Evolutionary conservation across 495 filamentous ascomycete species (phyloP).

Genomic region (Annulohypoxylon bovei): DNA sequence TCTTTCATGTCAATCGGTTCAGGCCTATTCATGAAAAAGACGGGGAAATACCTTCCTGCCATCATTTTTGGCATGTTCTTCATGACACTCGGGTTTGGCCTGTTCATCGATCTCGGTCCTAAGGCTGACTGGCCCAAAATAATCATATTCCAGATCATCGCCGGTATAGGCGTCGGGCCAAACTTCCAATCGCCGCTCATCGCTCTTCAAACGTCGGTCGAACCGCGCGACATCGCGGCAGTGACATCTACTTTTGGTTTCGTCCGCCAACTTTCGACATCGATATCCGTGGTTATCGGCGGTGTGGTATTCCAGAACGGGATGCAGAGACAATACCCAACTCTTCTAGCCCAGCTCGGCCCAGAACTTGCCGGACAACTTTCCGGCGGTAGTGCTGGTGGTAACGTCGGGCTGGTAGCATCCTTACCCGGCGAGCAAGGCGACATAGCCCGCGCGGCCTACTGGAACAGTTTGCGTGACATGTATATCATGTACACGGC

Average conservation of each 20-base stretch:
- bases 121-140: slow-evolving; percentile 64
- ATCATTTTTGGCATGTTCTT: slow-evolving; percentile 66
- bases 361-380: slow-evolving; percentile 54
- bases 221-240: slow-evolving; percentile 74
- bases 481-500: slow-evolving; percentile 77
- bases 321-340: slow-evolving; percentile 57
- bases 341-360: slow-evolving; percentile 52
- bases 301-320: slow-evolving; percentile 81
- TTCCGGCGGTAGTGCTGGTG: slow-evolving; percentile 64
- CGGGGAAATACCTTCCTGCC: slow-evolving; percentile 60
- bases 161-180: slow-evolving; percentile 70
- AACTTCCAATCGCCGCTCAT: slow-evolving; percentile 78
- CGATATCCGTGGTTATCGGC: slow-evolving; percentile 79
- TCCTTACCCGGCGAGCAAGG: slow-evolving; percentile 59
- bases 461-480: slow-evolving; percentile 64
- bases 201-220: slow-evolving; percentile 73
- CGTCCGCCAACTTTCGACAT: slow-evolving; percentile 74
- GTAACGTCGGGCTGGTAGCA: slow-evolving; percentile 65
- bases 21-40: slow-evolving; percentile 77
- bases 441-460: slow-evolving; percentile 61
- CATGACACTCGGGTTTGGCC: slow-evolving; percentile 68
- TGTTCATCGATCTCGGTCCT: slow-evolving; percentile 66
- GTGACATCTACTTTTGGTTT: slow-evolving; percentile 82
- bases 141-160: slow-evolving; percentile 67
- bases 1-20: slow-evolving; percentile 69